These are phyloP conservation scores for Daldinia decipiens DNA, from an alignment of 495 filamentous ascomycete genomes.

Conservation along the genomic window DNA sequence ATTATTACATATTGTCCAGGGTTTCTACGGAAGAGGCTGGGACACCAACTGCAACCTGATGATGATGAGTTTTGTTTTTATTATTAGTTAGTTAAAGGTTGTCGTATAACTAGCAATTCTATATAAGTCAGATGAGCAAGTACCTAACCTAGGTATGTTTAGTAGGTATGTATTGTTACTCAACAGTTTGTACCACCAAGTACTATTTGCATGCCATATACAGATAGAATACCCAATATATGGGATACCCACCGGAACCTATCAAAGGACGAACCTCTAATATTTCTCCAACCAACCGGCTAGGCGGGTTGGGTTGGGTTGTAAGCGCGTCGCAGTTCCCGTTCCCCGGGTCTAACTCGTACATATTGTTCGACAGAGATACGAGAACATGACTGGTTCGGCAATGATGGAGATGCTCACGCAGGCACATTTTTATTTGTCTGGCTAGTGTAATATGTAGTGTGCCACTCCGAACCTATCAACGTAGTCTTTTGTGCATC, in stretches of 20 bases:
- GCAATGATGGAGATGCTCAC: conserved; percentile 39
- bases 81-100: background rate
- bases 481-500: conserved; percentile 11
- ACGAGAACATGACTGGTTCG: conserved; percentile 34
- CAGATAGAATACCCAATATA: too few relatives aligned
- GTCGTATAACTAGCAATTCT: background rate
- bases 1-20: background rate
- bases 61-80: background rate
- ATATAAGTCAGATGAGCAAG: conserved; percentile 1
- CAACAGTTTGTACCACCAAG: background rate
- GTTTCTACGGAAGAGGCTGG: background rate
- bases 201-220: conserved; percentile 1
- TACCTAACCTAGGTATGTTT: too few relatives aligned
- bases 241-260: background rate
- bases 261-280: conserved; percentile 18
- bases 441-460: conserved; percentile 17
- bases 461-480: conserved; percentile 30
- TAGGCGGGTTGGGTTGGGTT: conserved; percentile 13
- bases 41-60: background rate
- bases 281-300: conserved; percentile 13
- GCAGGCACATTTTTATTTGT: conserved; percentile 38
- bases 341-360: conserved; percentile 35
- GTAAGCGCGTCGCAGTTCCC: conserved; percentile 37
- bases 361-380: conserved; percentile 33
- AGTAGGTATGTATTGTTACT: background rate